phyloP scores from a whole-genome alignment of 2,329 filamentous ascomycete genomes.

The Cladophialophora yegresii region DNA sequence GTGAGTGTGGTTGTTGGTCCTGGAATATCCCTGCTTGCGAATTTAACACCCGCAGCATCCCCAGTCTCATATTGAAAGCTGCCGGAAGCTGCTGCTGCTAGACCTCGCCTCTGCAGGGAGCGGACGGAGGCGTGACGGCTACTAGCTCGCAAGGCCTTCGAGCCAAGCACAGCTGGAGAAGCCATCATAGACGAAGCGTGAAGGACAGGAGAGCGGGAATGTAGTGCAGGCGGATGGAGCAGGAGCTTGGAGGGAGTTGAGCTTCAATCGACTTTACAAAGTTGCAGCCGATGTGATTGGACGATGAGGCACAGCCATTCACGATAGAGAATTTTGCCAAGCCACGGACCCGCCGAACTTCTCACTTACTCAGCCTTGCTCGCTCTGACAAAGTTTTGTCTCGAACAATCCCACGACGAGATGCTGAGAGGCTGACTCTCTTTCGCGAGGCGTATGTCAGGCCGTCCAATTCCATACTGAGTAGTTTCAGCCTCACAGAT shows the following conservation, averaged over 20 bases:
- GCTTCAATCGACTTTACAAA: constrained; percentile 16
- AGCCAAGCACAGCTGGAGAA: constrained; percentile 66
- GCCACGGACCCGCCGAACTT: background rate
- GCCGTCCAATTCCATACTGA: background rate
- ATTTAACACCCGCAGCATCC: constrained; percentile 85
- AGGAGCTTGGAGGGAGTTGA: constrained; percentile 24
- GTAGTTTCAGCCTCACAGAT: background rate
- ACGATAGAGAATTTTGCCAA: constrained; percentile 15
- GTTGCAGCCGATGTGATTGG: constrained; percentile 18
- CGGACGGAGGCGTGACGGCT: constrained; percentile 61
- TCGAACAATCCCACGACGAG: background rate
- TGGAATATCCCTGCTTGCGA: constrained; percentile 84
- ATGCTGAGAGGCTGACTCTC: background rate
- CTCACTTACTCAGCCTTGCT: constrained; percentile 1
- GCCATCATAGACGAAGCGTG: constrained; percentile 58
- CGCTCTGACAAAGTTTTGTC: constrained; percentile 6
- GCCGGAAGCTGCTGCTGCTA: constrained; percentile 68
- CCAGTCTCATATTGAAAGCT: constrained; percentile 85
- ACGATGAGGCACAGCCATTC: background rate
- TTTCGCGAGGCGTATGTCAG: background rate
- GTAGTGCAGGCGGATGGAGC: constrained; percentile 1
- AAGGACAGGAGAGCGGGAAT: constrained; percentile 34
- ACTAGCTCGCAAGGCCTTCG: constrained; percentile 64
- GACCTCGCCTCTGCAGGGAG: constrained; percentile 59
- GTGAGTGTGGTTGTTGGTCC: constrained; percentile 89